phyloP scores from a whole-genome alignment of 148 eudicot species.

The Nyssa sinensis region DNA sequence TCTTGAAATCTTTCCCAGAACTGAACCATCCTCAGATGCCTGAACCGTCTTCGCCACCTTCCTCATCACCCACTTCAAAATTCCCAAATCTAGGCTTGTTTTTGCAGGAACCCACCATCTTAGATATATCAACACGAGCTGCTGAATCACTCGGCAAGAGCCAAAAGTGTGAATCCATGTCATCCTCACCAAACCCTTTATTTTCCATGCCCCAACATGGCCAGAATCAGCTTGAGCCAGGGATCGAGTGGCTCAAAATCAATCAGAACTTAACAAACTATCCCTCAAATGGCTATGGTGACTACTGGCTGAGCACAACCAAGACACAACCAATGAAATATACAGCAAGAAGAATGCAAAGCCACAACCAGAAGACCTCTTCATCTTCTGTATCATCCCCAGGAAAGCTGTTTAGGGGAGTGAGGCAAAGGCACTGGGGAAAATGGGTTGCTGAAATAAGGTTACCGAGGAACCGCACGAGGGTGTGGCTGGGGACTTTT shows the following conservation, averaged over 20 bases:
- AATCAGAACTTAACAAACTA: conserved; percentile 23
- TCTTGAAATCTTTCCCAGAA: conserved; percentile 41
- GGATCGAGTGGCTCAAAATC: conserved; percentile 38
- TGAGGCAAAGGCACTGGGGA: conserved; percentile 97
- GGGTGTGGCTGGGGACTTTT: conserved; percentile 94
- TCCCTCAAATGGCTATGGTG: conserved; percentile 33
- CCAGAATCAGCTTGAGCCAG: conserved; percentile 22
- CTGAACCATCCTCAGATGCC: conserved; percentile 12
- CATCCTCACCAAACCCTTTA: conserved; percentile 19
- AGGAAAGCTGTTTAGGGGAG: conserved; percentile 76
- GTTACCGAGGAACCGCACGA: conserved; percentile 73
- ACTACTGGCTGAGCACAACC: conserved; percentile 42
- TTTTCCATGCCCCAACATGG: conserved; percentile 19
- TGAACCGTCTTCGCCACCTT: conserved; percentile 15
- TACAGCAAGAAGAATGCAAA: conserved; percentile 23
- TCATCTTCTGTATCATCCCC: conserved; percentile 28
- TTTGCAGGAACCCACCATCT: conserved; percentile 23
- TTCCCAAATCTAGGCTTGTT: conserved; percentile 28
- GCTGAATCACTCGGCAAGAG: not conserved
- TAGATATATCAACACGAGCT: conserved; percentile 1
- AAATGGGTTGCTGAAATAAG: conserved; percentile 98
- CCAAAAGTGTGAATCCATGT: not conserved
- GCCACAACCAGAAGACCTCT: conserved; percentile 6
- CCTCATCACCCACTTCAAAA: conserved; percentile 5
- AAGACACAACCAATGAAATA: conserved; percentile 62